Percentiles rank a stretch among this genome's conserved stretches.
These are phyloP conservation scores for Zizania latifolia DNA, from an alignment of 176 grass and related monocot genomes.

Conservation along the genomic window DNA sequence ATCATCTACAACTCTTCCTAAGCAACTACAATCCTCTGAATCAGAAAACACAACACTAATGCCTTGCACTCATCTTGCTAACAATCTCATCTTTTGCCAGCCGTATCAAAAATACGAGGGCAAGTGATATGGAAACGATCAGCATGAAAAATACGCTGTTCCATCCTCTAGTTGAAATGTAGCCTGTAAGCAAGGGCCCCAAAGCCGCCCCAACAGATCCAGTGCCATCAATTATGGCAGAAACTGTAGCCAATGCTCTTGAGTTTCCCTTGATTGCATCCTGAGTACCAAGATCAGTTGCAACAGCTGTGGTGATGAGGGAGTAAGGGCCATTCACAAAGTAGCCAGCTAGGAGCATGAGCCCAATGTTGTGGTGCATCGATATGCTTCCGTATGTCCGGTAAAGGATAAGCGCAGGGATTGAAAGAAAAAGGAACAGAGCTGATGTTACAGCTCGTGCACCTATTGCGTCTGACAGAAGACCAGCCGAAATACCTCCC, in stretches of 20 bases:
- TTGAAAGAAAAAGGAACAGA: conserved; percentile 78
- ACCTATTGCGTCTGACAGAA: conserved; percentile 61
- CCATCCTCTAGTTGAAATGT: conserved; percentile 94
- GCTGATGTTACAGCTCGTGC: conserved; percentile 64
- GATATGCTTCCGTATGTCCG: conserved; percentile 74
- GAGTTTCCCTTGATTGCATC: conserved; percentile 72
- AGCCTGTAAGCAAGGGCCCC: conserved; percentile 83
- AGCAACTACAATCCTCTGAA: not conserved
- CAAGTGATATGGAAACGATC: conserved; percentile 69
- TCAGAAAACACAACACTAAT: conserved; percentile 27
- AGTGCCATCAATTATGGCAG: conserved; percentile 80
- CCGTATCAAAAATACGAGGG: conserved; percentile 76
- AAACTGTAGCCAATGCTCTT: conserved; percentile 77
- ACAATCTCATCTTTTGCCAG: conserved; percentile 68
- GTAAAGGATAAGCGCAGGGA: conserved; percentile 72
- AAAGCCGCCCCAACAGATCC: conserved; percentile 86
- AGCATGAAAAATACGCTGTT: conserved; percentile 92
- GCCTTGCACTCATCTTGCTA: conserved; percentile 36
- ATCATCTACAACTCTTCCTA: not conserved
- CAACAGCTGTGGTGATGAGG: conserved; percentile 92
- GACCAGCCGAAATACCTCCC: conserved; percentile 77
- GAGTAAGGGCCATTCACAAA: conserved; percentile 96
- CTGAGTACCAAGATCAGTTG: conserved; percentile 90
- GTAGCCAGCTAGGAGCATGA: conserved; percentile 90
- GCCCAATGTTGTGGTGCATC: conserved; percentile 60